Evolutionary conservation across 2,329 filamentous ascomycete species (phyloP), one percentile per base, ranked within the genome.

Genomic region (Metarhizium album): DNA sequence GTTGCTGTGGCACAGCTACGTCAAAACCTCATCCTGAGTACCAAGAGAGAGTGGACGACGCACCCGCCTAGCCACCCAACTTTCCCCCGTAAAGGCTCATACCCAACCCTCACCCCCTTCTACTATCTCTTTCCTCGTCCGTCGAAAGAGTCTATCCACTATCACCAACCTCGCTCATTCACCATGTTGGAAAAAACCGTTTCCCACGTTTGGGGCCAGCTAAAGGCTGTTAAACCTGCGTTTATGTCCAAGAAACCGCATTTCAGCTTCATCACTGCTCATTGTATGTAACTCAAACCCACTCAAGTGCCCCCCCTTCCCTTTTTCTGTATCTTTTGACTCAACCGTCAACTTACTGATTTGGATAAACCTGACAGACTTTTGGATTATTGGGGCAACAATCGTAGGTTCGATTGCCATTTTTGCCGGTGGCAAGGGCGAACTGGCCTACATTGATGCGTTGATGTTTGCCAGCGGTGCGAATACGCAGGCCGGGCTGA

Each of bases 401-500:
- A 72, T 98, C 2, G 48, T 90, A 45, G 83, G 82, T 16, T 95
- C 90, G 0, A 71, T 96, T 56, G 74, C 95, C 47, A 67, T 98
- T 18, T 96, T 81, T 59, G 79, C 77, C 18, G 63, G 71, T 18
- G 72, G 70, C 43, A 72, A 71, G 3, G 79, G 80, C 24, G 70
- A 80, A 16, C 65, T 96, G 52, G 55, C 67, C 2, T 98, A 95
- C 62, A 87, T 93, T 59, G 90, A 98, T 72, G 84, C 90, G 2
- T 77, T 98, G 16, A 88, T 95, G 74, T 88, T 96, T 59, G 80
- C 86, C n/a, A 83, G 81, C 49, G 91, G 93, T 47, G 75, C 87
- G 52, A 85, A 89, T 55, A 97, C 91, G 0, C 93, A 98, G 68
- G 94, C 90, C 55, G 93, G 93, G 1, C 72, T 98, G 54, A 98